These are phyloP conservation scores for Eucalyptus melliodora DNA, from an alignment of 345 rosid genomes.

Conservation along the genomic window DNA sequence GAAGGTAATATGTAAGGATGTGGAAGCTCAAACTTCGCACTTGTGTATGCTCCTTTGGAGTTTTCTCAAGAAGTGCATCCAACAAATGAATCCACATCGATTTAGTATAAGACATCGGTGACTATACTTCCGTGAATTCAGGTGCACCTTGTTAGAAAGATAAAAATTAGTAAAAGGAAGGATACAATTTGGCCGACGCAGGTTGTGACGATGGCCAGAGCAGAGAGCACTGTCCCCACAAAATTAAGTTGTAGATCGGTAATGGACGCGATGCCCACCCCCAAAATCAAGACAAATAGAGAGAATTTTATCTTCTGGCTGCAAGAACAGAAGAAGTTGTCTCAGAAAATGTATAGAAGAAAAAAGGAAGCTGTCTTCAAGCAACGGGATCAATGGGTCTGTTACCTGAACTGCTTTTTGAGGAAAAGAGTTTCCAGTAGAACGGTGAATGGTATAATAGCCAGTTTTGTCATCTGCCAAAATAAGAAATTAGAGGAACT, in stretches of 20 bases:
- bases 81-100: neutral
- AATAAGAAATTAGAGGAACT: neutral
- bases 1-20: neutral
- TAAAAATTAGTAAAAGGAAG: neutral
- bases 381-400: neutral
- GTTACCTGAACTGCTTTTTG: slow-evolving; percentile 86
- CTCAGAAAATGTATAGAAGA: neutral
- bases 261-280: slow-evolving; percentile 88
- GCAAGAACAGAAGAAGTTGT: slow-evolving; percentile 7
- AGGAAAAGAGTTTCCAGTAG: slow-evolving; percentile 84
- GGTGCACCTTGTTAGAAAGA: neutral
- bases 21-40: neutral
- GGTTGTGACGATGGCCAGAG: slow-evolving; percentile 81
- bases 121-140: neutral
- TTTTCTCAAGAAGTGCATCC: neutral
- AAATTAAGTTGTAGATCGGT: slow-evolving; percentile 95
- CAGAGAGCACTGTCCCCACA: slow-evolving; percentile 68
- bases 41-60: neutral
- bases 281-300: slow-evolving; percentile 54
- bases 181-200: slow-evolving; percentile 98
- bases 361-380: neutral
- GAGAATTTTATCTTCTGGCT: slow-evolving; percentile 73
- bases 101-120: neutral
- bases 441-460: slow-evolving; percentile 97
- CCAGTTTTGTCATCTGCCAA: slow-evolving; percentile 93